Percentiles rank a stretch among this genome's conserved stretches.
Evolutionary conservation across 345 rosid genomes (phyloP).

Genomic region (Nasturtium officinale): DNA sequence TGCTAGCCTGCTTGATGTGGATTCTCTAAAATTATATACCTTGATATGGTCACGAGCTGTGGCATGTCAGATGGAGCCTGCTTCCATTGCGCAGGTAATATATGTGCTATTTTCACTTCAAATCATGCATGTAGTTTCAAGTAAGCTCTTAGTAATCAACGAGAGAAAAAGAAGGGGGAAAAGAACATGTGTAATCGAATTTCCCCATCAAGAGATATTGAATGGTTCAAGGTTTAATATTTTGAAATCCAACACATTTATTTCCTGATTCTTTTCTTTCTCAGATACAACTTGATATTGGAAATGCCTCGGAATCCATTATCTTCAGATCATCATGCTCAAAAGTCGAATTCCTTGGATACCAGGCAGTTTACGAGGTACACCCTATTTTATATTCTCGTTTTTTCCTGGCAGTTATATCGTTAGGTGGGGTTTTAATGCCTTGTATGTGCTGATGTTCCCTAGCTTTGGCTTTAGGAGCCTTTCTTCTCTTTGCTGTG

Average conservation of each 20-base stretch:
- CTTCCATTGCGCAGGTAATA: slow-evolving; percentile 67
- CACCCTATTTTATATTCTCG: slow-evolving; percentile 6
- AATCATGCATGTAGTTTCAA: slow-evolving; percentile 25
- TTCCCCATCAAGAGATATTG: background rate
- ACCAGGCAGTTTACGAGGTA: slow-evolving; percentile 88
- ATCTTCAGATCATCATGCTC: slow-evolving; percentile 74
- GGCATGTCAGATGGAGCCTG: slow-evolving; percentile 97
- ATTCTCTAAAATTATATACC: slow-evolving; percentile 81
- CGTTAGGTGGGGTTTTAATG: slow-evolving; percentile 6
- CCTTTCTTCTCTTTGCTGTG: background rate
- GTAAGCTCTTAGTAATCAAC: slow-evolving; percentile 6
- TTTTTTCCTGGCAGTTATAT: slow-evolving; percentile 12
- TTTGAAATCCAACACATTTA: background rate
- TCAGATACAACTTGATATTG: slow-evolving; percentile 79
- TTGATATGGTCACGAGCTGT: slow-evolving; percentile 92
- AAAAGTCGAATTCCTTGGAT: slow-evolving; percentile 72
- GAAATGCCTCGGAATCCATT: slow-evolving; percentile 60
- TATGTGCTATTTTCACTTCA: background rate
- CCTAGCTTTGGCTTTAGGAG: slow-evolving; percentile 24
- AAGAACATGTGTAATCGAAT: background rate
- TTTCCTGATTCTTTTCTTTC: slow-evolving; percentile 22
- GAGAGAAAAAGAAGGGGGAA: background rate
- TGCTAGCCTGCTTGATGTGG: slow-evolving; percentile 75
- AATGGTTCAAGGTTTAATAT: slow-evolving; percentile 6
- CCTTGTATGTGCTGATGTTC: slow-evolving; percentile 18